phyloP scores from a whole-genome alignment of 768 basidiomycete species.

The Tulasnella sp. region DNA sequence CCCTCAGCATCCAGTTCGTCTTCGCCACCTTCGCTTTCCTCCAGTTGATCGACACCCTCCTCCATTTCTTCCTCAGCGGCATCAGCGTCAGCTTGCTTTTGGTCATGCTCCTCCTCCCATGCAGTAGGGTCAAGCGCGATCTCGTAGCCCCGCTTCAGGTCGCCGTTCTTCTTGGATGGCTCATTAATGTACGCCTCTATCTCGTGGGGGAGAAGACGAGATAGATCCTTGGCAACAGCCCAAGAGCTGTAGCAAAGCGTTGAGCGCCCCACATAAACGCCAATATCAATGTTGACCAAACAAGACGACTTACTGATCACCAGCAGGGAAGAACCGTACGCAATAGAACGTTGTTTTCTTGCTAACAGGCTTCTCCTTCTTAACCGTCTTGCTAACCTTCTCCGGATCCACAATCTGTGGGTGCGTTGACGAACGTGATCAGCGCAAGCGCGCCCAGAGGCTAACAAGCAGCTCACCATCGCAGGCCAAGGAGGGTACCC shows the following conservation, averaged over 20 bases:
- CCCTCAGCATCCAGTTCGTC: slow-evolving; percentile 38
- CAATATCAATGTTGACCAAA: neutral
- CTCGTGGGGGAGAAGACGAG: slow-evolving; percentile 60
- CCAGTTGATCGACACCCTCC: slow-evolving; percentile 56
- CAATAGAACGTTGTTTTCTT: slow-evolving; percentile 66
- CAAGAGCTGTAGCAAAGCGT: slow-evolving; percentile 51
- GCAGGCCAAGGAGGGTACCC: slow-evolving; percentile 94
- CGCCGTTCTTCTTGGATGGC: slow-evolving; percentile 62
- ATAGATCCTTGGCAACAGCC: slow-evolving; percentile 73
- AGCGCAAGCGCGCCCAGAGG: neutral
- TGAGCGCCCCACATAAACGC: neutral
- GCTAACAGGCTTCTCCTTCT: slow-evolving; percentile 55
- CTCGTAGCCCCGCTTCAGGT: slow-evolving; percentile 59
- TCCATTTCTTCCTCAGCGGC: slow-evolving; percentile 40
- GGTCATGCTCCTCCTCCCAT: slow-evolving; percentile 38
- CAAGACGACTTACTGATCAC: slow-evolving; percentile 67
- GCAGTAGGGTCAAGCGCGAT: slow-evolving; percentile 62
- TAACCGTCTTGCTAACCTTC: slow-evolving; percentile 46
- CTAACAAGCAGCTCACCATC: slow-evolving; percentile 45
- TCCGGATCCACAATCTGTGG: slow-evolving; percentile 70
- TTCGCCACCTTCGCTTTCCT: slow-evolving; percentile 42
- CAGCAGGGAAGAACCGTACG: slow-evolving; percentile 83
- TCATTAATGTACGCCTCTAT: slow-evolving; percentile 76
- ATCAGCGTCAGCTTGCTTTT: slow-evolving; percentile 31
- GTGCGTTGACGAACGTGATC: neutral